A percentile compares a stretch with the other conserved stretches of the same genome.
Conservation (phyloP, 495 filamentous ascomycete genomes). For the Cercophora newfieldiana region DNA sequence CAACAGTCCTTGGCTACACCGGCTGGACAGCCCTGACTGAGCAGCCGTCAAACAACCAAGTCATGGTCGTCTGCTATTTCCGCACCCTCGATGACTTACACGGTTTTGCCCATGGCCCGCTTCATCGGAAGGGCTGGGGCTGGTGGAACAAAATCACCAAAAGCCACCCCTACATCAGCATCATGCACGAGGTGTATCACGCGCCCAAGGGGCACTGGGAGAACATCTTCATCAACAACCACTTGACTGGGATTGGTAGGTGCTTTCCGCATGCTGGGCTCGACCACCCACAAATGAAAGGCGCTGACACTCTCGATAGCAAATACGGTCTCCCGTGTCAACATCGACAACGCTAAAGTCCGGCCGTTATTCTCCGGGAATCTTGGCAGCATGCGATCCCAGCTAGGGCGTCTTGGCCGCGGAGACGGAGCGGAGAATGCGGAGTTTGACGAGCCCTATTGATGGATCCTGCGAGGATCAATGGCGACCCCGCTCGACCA, state of each 20-base stretch:
- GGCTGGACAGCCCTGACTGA: conserved; percentile 27
- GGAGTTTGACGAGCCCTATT: neutral
- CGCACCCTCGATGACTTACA: conserved; percentile 45
- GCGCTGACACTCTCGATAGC: neutral
- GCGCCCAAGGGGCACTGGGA: conserved; percentile 18
- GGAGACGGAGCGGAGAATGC: conserved; percentile 13
- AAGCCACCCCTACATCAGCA: conserved; percentile 14
- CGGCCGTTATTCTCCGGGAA: conserved; percentile 8
- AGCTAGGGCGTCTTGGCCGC: conserved; percentile 11
- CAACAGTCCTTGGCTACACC: conserved; percentile 25
- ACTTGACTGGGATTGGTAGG: conserved; percentile 16
- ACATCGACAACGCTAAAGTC: neutral
- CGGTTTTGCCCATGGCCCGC: conserved; percentile 44
- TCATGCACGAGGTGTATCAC: conserved; percentile 19
- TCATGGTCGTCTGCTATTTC: conserved; percentile 48
- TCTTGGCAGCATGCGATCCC: neutral
- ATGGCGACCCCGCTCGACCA: neutral
- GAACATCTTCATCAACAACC: conserved; percentile 19
- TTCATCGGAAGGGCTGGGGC: conserved; percentile 44
- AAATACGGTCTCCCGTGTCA: neutral
- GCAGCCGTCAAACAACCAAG: conserved; percentile 34
- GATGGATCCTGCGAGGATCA: neutral
- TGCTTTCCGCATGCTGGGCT: neutral
- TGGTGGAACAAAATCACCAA: conserved; percentile 33
- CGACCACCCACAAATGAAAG: neutral